A percentile compares a stretch with the other conserved stretches of the same genome.
Conservation (phyloP, 1,284 basidiomycete genomes). For the Ceratobasidium sp. region DNA sequence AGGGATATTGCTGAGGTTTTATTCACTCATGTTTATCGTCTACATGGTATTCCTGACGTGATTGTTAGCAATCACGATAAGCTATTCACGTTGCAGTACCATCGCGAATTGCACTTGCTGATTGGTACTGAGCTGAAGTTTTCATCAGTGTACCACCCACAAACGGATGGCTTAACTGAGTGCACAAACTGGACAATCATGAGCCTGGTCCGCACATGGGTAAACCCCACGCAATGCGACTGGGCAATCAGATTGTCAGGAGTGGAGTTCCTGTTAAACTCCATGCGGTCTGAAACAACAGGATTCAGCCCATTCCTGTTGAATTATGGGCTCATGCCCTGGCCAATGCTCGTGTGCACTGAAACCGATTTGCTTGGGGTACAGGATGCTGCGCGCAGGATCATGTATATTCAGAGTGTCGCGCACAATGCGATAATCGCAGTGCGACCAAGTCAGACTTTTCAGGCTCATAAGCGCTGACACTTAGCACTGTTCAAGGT, state of each 20-base stretch:
- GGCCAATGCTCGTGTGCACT: neutral
- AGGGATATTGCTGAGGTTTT: constrained; percentile 3
- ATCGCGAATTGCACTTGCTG: neutral
- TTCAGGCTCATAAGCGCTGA: neutral
- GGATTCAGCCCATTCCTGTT: constrained; percentile 47
- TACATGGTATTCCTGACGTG: constrained; percentile 5
- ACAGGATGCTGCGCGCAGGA: neutral
- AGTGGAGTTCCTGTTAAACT: constrained; percentile 16
- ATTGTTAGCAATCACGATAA: constrained; percentile 6
- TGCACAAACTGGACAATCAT: neutral
- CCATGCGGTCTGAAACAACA: constrained; percentile 43
- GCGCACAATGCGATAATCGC: constrained; percentile 23
- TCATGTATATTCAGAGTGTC: neutral
- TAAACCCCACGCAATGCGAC: neutral
- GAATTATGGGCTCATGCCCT: neutral
- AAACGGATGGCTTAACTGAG: neutral
- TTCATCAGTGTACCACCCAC: neutral
- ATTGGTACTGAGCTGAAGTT: neutral
- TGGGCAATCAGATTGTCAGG: constrained; percentile 1
- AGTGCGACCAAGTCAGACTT: constrained; percentile 5
- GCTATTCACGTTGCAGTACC: neutral
- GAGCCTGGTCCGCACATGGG: neutral
- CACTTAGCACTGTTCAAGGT: neutral
- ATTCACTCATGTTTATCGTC: neutral
- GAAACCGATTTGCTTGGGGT: neutral